These are phyloP conservation scores for Adansonia rubrostipa DNA, from an alignment of 441 rosid species.

Conservation along the genomic window DNA sequence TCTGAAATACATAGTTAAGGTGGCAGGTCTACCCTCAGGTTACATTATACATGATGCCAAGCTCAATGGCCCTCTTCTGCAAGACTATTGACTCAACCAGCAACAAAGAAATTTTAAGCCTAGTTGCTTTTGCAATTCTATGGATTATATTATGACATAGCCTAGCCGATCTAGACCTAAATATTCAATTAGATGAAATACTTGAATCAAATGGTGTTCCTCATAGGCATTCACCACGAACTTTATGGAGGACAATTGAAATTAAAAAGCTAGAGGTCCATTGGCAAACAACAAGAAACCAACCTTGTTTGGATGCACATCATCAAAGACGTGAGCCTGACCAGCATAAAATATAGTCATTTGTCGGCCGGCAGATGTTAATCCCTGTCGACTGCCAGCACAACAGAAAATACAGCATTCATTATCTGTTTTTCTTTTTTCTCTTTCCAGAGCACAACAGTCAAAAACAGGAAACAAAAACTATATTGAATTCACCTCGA, in stretches of 20 bases:
- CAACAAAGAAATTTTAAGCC: not conserved
- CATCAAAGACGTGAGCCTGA: slow-evolving; percentile 98
- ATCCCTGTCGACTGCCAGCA: slow-evolving; percentile 56
- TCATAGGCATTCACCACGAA: slow-evolving; percentile 1
- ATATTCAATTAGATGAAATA: not conserved
- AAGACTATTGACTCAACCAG: not conserved
- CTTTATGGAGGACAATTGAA: slow-evolving; percentile 2
- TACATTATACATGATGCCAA: not conserved
- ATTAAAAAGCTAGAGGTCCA: not conserved
- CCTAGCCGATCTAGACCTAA: slow-evolving; percentile 4
- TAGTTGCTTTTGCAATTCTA: not conserved
- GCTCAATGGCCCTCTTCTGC: not conserved
- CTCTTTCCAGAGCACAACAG: not conserved
- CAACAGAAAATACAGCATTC: slow-evolving; percentile 12
- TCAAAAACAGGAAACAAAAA: slow-evolving; percentile 14
- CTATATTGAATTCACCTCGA: slow-evolving; percentile 54
- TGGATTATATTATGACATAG: not conserved
- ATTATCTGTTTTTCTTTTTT: not conserved
- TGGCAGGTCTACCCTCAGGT: not conserved
- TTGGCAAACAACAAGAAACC: slow-evolving; percentile 21
- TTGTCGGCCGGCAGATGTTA: slow-evolving; percentile 62
- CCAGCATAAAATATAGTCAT: slow-evolving; percentile 98
- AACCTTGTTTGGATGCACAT: slow-evolving; percentile 83
- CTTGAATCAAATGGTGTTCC: not conserved
- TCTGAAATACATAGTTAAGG: not conserved